These are phyloP conservation scores for Asterophora parasitica DNA, from an alignment of 768 basidiomycete genomes.

Conservation along the genomic window DNA sequence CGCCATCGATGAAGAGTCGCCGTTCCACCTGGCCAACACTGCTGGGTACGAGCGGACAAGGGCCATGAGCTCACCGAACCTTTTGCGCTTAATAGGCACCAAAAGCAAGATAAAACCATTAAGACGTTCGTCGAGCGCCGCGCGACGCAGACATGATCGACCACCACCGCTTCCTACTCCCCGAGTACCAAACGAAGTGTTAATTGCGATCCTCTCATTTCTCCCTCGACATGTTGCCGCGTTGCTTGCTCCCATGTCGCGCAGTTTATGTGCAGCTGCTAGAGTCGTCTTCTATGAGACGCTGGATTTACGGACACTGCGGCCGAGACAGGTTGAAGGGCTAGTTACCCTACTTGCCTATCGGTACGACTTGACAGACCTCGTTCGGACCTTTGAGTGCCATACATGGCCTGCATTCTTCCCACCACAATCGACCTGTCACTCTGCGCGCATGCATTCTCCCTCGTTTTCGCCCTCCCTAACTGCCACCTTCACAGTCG, in stretches of 20 bases:
- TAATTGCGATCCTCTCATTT: constrained; percentile 29
- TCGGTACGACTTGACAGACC: constrained; percentile 34
- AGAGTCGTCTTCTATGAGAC: constrained; percentile 27
- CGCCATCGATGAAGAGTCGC: constrained; percentile 16
- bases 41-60: constrained; percentile 21
- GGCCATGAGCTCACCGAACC: constrained; percentile 34
- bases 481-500: constrained; percentile 38
- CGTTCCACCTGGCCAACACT: constrained; percentile 7
- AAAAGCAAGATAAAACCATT: constrained; percentile 18
- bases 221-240: constrained; percentile 28
- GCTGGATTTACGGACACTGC: constrained; percentile 31
- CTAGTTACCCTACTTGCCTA: constrained; percentile 34
- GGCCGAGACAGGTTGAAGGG: constrained; percentile 25
- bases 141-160: constrained; percentile 1
- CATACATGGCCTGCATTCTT: constrained; percentile 40
- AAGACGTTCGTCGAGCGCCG: constrained; percentile 8
- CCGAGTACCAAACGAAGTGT: constrained; percentile 30
- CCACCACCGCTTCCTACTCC: constrained; percentile 6
- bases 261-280: constrained; percentile 28
- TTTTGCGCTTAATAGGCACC: constrained; percentile 23
- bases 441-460: background rate
- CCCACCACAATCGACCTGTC: constrained; percentile 10
- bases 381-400: constrained; percentile 36
- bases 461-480: constrained; percentile 21
- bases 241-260: constrained; percentile 28